These are phyloP conservation scores for Tolypocladium album DNA, from an alignment of 2,329 filamentous ascomycete genomes.

Conservation along the genomic window DNA sequence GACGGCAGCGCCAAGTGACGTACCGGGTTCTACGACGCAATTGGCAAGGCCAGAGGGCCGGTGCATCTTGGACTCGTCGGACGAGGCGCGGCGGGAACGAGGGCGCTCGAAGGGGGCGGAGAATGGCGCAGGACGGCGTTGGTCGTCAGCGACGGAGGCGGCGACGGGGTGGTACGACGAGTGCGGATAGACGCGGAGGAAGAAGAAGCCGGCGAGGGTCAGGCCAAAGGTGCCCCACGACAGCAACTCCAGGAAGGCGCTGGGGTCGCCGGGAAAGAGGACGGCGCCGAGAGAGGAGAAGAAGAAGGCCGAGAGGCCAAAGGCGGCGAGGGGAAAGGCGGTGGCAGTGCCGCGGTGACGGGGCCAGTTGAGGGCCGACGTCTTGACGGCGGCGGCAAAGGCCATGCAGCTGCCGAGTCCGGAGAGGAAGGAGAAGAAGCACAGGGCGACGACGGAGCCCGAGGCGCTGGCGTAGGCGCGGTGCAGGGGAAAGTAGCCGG, in stretches of 20 bases:
- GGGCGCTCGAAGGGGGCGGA: background rate
- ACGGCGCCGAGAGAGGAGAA: slow-evolving; percentile 73
- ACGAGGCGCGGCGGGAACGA: background rate
- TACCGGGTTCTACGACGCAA: slow-evolving; percentile 52
- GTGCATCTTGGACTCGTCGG: background rate
- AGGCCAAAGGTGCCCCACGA: slow-evolving; percentile 69
- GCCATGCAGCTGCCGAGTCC: slow-evolving; percentile 84
- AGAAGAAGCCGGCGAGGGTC: slow-evolving; percentile 70
- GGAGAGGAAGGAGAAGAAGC: slow-evolving; percentile 75
- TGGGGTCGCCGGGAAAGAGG: slow-evolving; percentile 74
- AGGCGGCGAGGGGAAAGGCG: slow-evolving; percentile 83
- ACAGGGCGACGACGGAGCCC: slow-evolving; percentile 52
- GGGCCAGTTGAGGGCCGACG: slow-evolving; percentile 83
- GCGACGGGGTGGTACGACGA: slow-evolving; percentile 48
- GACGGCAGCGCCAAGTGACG: slow-evolving; percentile 25
- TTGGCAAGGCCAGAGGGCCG: slow-evolving; percentile 9
- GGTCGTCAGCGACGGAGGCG: slow-evolving; percentile 1
- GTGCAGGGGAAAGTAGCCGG: slow-evolving; percentile 81
- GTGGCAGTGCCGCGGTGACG: slow-evolving; percentile 86
- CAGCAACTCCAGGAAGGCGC: slow-evolving; percentile 69
- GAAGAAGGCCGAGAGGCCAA: slow-evolving; percentile 92
- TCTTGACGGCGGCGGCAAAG: slow-evolving; percentile 82
- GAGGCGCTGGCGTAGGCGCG: slow-evolving; percentile 61
- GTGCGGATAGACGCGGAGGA: slow-evolving; percentile 60
- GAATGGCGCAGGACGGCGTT: background rate